A percentile compares a stretch with the other conserved stretches of the same genome.
Conservation (phyloP, 352 stramenopile species). For the Phytophthora citrophthora region DNA sequence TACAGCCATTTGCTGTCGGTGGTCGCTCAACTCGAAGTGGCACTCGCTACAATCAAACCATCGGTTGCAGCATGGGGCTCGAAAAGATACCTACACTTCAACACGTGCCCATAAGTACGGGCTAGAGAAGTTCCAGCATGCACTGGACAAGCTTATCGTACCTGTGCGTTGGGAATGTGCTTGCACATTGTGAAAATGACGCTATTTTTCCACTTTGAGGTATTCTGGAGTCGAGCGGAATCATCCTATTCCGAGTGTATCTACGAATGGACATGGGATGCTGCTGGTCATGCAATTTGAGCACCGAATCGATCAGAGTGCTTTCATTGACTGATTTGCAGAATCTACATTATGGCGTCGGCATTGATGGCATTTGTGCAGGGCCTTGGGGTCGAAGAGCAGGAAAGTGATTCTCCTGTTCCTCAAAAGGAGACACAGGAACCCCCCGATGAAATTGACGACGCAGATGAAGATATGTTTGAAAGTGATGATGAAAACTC, state of each 20-base stretch:
- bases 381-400: slow-evolving; percentile 29
- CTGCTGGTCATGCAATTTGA: background rate
- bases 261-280: slow-evolving; percentile 12
- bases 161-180: slow-evolving; percentile 50
- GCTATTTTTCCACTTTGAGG: background rate
- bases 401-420: slow-evolving; percentile 4
- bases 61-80: slow-evolving; percentile 67
- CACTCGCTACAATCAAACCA: slow-evolving; percentile 86
- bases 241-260: slow-evolving; percentile 14
- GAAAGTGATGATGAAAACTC: slow-evolving; percentile 29
- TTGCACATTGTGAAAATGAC: slow-evolving; percentile 47
- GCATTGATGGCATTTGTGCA: slow-evolving; percentile 51
- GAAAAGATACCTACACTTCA: slow-evolving; percentile 60
- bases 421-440: background rate
- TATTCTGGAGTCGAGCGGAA: slow-evolving; percentile 18
- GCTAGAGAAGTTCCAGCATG: background rate
- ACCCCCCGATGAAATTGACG: slow-evolving; percentile 18
- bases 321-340: slow-evolving; percentile 12
- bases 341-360: slow-evolving; percentile 35
- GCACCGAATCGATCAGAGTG: background rate
- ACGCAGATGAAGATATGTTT: slow-evolving; percentile 40
- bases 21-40: slow-evolving; percentile 71
- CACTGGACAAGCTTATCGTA: slow-evolving; percentile 6
- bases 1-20: slow-evolving; percentile 43
- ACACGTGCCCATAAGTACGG: background rate